Evolutionary conservation across 768 basidiomycete genomes (phyloP).

Genomic region (Termitomyces sp.): DNA sequence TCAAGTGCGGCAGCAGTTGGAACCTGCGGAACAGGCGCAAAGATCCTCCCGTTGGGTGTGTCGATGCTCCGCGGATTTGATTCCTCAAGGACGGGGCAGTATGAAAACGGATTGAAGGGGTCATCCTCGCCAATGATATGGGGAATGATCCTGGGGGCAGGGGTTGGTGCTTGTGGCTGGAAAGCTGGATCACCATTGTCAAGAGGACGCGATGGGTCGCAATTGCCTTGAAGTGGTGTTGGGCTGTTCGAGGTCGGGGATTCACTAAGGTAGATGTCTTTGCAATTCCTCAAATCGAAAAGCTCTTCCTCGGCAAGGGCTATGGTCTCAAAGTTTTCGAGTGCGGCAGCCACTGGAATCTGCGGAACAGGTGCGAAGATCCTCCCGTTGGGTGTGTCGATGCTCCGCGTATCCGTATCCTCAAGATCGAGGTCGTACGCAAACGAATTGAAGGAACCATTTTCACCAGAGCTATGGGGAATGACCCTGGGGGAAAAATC

Average conservation of each 20-base stretch:
- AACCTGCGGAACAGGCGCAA: slow-evolving; percentile 3
- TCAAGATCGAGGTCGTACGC: not conserved
- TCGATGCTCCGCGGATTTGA: not conserved
- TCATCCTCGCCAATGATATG: not conserved
- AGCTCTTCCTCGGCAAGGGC: not conserved
- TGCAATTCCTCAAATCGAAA: not conserved
- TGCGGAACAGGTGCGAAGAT: slow-evolving; percentile 6
- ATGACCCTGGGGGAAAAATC: not conserved
- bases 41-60: not conserved
- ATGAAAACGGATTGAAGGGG: slow-evolving; percentile 1
- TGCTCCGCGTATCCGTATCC: not conserved
- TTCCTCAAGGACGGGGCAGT: not conserved
- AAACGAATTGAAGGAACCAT: not conserved
- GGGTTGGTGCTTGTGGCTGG: too few relatives aligned
- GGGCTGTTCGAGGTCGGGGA: not conserved
- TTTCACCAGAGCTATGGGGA: not conserved
- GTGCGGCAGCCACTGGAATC: not conserved
- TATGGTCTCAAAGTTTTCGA: slow-evolving; percentile 1
- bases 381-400: not conserved
- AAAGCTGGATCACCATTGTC: not conserved
- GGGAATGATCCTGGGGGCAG: not conserved
- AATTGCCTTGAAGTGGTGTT: not conserved
- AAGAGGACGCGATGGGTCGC: not conserved
- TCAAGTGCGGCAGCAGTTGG: not conserved
- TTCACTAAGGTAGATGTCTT: not conserved